A percentile compares a stretch with the other conserved stretches of the same genome.
Conservation (phyloP, 768 basidiomycete species). For the Leccinum sublutescens region DNA sequence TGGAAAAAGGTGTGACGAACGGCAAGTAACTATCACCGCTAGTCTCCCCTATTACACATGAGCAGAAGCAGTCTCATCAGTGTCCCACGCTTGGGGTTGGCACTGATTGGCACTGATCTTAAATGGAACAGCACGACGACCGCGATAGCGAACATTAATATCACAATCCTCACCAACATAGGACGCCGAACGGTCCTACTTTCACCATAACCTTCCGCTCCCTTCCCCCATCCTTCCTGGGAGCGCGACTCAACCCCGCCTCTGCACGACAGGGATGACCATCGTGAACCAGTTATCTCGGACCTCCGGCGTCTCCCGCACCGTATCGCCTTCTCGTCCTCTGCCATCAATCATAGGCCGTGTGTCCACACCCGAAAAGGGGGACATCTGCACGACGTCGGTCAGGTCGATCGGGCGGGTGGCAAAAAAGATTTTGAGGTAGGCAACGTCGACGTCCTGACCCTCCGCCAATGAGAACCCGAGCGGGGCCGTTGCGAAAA, state of each 20-base stretch:
- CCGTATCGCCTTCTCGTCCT: neutral
- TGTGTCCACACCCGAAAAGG: conserved; percentile 14
- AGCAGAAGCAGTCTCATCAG: too few relatives aligned
- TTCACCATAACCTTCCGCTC: too few relatives aligned
- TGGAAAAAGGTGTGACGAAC: too few relatives aligned
- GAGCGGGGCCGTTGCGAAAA: neutral
- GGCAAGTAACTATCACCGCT: too few relatives aligned
- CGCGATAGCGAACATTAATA: too few relatives aligned
- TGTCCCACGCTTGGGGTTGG: too few relatives aligned
- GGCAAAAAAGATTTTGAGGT: neutral
- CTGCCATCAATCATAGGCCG: neutral
- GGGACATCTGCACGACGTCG: neutral
- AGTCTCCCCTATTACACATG: too few relatives aligned
- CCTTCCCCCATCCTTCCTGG: neutral
- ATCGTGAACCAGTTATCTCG: neutral
- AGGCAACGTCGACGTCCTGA: neutral
- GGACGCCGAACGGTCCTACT: too few relatives aligned
- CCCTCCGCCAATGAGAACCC: neutral
- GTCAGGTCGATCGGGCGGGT: neutral
- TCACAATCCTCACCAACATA: too few relatives aligned
- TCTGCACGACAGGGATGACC: neutral
- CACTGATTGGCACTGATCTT: too few relatives aligned
- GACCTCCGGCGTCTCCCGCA: neutral
- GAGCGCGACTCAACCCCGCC: neutral
- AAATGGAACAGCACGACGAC: too few relatives aligned